These are phyloP conservation scores for Hyphopichia homilentoma DNA, from an alignment of 805 yeast species.

Conservation along the genomic window DNA sequence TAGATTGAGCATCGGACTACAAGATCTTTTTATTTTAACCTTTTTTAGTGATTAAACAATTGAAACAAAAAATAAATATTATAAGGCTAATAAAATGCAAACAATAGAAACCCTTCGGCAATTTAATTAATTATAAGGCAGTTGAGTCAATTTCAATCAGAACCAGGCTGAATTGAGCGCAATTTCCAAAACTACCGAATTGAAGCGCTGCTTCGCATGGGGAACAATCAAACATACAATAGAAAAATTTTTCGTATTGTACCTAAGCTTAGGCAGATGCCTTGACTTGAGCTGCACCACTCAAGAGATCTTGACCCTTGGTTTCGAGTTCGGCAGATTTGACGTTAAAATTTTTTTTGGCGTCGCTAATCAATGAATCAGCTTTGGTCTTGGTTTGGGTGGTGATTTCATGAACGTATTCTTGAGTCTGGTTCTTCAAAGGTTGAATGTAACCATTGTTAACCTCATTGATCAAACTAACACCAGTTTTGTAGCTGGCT, in stretches of 20 bases:
- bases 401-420: conserved; percentile 30
- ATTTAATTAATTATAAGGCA: no score
- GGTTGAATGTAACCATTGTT: conserved; percentile 37
- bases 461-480: conserved; percentile 26
- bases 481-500: conserved; percentile 34
- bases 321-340: not conserved
- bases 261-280: conserved; percentile 16
- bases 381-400: conserved; percentile 31
- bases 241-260: not conserved
- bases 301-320: conserved; percentile 4
- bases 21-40: no score
- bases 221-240: no score
- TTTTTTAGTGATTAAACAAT: no score
- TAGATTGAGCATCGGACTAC: no score
- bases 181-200: no score
- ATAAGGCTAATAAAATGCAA: no score
- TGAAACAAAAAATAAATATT: no score
- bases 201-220: no score
- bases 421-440: conserved; percentile 35
- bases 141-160: no score
- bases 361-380: conserved; percentile 22
- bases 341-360: conserved; percentile 7
- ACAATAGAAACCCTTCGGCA: no score
- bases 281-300: conserved; percentile 14
- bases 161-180: no score